These are phyloP conservation scores for Monosporascus sp. DNA, from an alignment of 2,329 filamentous ascomycete species.

Conservation along the genomic window DNA sequence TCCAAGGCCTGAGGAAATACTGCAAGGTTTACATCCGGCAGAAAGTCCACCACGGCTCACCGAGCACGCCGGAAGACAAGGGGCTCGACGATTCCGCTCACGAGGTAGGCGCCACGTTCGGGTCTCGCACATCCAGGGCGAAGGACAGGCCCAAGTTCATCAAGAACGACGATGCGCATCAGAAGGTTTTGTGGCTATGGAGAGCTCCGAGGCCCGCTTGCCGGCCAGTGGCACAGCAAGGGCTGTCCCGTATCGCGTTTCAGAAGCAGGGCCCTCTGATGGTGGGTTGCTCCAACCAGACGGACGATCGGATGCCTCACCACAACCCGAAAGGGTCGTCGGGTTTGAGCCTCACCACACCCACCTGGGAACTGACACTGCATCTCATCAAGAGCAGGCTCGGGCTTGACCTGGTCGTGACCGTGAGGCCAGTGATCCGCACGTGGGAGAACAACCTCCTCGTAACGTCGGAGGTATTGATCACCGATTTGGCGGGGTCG, in stretches of 20 bases:
- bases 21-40: not conserved
- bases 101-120: not conserved
- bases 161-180: not conserved
- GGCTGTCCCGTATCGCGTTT: no score
- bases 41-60: not conserved
- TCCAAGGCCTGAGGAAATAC: not conserved
- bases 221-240: no score
- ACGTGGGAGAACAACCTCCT: conserved; percentile 1
- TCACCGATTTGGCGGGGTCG: conserved; percentile 1
- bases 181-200: no score
- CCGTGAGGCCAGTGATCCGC: not conserved
- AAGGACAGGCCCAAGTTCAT: not conserved
- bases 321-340: not conserved
- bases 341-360: not conserved
- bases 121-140: not conserved
- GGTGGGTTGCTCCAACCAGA: conserved; percentile 1
- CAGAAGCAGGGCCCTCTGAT: not conserved
- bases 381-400: not conserved
- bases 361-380: conserved; percentile 1
- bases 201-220: no score
- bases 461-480: not conserved
- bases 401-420: not conserved
- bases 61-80: no score
- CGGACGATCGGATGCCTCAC: not conserved
- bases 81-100: no score